phyloP scores from a whole-genome alignment of 352 stramenopile species.

The Phytopythium ostracodes region DNA sequence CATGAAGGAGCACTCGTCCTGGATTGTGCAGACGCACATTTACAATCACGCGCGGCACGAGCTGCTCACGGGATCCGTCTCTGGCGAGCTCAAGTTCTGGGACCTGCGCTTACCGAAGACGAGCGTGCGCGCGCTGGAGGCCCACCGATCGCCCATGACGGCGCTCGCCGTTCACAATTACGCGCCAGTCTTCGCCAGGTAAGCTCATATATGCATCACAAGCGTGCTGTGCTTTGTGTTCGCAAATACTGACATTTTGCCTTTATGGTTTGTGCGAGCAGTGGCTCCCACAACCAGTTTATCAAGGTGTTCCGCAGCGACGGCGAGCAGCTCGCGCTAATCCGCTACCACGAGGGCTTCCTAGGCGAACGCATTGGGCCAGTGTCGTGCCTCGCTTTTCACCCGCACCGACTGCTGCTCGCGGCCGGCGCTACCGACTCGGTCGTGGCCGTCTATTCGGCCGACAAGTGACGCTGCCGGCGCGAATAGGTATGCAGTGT shows the following conservation, averaged over 20 bases:
- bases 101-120: conserved; percentile 90
- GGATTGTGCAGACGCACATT: conserved; percentile 93
- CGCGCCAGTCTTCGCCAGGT: conserved; percentile 94
- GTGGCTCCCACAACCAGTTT: conserved; percentile 98
- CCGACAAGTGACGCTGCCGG: conserved; percentile 47
- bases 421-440: conserved; percentile 95
- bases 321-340: conserved; percentile 77
- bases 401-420: conserved; percentile 94
- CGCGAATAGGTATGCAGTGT: too few relatives aligned
- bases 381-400: conserved; percentile 96
- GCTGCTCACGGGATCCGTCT: conserved; percentile 93
- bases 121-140: conserved; percentile 86
- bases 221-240: neutral
- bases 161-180: conserved; percentile 94
- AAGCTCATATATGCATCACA: neutral
- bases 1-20: conserved; percentile 92
- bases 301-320: conserved; percentile 97
- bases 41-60: conserved; percentile 72
- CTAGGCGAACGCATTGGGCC: conserved; percentile 95
- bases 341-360: conserved; percentile 96
- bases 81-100: conserved; percentile 96
- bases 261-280: conserved; percentile 13
- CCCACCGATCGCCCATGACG: conserved; percentile 94
- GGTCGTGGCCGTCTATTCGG: conserved; percentile 92
- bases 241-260: neutral